These are phyloP conservation scores for Erythrobasidium yunnanense DNA, from an alignment of 768 basidiomycete species.

Conservation along the genomic window DNA sequence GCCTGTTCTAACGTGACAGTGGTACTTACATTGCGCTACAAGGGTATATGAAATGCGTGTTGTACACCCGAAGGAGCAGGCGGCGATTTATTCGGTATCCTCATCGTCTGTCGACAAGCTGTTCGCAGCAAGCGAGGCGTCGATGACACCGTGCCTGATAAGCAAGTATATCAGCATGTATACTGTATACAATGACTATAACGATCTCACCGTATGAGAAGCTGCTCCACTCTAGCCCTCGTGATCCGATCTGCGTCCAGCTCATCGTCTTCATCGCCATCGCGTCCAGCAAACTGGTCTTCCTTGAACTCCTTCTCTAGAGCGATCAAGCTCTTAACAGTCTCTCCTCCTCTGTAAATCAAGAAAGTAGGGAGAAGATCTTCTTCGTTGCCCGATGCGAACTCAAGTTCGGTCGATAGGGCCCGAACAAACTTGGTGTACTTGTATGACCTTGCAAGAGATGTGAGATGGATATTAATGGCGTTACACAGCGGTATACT, in stretches of 20 bases:
- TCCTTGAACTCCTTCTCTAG: constrained; percentile 31
- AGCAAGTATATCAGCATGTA: too few species aligned
- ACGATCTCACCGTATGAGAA: constrained; percentile 9
- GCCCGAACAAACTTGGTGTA: constrained; percentile 36
- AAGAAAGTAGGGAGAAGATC: constrained; percentile 37
- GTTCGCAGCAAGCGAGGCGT: too few species aligned
- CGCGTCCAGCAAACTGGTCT: constrained; percentile 7
- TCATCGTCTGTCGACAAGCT: too few species aligned
- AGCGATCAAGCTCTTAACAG: constrained; percentile 33
- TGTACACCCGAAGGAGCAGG: too few species aligned
- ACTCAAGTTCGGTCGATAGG: constrained; percentile 34
- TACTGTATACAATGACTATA: too few species aligned
- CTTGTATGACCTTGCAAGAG: constrained; percentile 33
- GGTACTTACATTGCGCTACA: too few species aligned
- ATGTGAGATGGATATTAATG: constrained; percentile 35
- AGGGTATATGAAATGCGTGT: too few species aligned
- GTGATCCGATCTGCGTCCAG: constrained; percentile 1
- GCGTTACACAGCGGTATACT: constrained; percentile 29
- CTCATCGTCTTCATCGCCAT: constrained; percentile 25
- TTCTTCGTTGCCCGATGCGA: constrained; percentile 33
- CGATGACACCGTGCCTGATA: too few species aligned
- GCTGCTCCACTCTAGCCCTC: constrained; percentile 1
- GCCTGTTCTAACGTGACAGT: too few species aligned
- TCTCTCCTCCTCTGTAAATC: constrained; percentile 35
- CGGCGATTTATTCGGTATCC: too few species aligned